Percentiles rank a stretch among this genome's conserved stretches.
Evolutionary conservation across 352 stramenopile species (phyloP).

Genomic region (Globisporangium cederbergense): DNA sequence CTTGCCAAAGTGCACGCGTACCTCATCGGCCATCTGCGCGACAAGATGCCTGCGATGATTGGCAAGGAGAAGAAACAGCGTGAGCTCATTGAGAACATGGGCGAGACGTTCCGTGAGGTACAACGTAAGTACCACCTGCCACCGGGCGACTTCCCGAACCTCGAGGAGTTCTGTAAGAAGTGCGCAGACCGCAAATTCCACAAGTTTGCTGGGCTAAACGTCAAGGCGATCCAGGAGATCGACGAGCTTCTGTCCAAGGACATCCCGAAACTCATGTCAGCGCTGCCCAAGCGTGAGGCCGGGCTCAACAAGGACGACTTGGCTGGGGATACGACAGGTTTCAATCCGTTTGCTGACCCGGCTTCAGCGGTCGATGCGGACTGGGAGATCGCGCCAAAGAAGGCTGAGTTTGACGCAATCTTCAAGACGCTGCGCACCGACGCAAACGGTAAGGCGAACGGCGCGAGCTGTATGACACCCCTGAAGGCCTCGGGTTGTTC

Average conservation of each 20-base stretch:
- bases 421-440: slow-evolving; percentile 74
- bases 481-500: slow-evolving; percentile 62
- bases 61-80: slow-evolving; percentile 97
- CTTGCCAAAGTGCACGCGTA: slow-evolving; percentile 97
- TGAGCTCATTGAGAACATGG: slow-evolving; percentile 93
- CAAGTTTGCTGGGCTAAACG: slow-evolving; percentile 91
- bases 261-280: slow-evolving; percentile 92
- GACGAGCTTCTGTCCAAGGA: slow-evolving; percentile 97
- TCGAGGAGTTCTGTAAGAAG: slow-evolving; percentile 86
- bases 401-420: slow-evolving; percentile 78
- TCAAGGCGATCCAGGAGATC: slow-evolving; percentile 95
- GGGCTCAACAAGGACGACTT: slow-evolving; percentile 8
- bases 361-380: slow-evolving; percentile 19
- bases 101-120: slow-evolving; percentile 95
- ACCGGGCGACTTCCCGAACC: slow-evolving; percentile 92
- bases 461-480: slow-evolving; percentile 75
- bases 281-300: slow-evolving; percentile 55
- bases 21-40: slow-evolving; percentile 95
- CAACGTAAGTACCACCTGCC: slow-evolving; percentile 97
- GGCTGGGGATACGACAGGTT: slow-evolving; percentile 4
- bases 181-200: slow-evolving; percentile 87
- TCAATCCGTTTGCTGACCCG: slow-evolving; percentile 34
- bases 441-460: slow-evolving; percentile 45
- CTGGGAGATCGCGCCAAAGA: slow-evolving; percentile 71
- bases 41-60: slow-evolving; percentile 97